Base-by-base conservation (phyloP, 75 land plant species). In the Picea sitchensis region DNA sequence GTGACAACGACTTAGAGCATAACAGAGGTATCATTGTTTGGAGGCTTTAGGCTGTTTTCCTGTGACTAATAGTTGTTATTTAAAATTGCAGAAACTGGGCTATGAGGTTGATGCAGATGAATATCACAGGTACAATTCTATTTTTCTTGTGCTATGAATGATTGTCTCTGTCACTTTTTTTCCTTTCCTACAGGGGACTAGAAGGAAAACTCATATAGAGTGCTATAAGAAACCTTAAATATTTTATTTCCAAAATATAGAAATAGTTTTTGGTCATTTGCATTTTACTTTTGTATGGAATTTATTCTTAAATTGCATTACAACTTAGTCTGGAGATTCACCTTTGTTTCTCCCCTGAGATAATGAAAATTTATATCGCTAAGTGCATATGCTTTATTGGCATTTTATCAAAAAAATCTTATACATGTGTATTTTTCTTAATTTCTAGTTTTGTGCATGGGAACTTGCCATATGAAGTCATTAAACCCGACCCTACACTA, bases 91-190 rank as follows among this genome's bases (percentile, higher is more conserved):
- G 96, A 93, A 86, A 26, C 75, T 86, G 62, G 98, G 98, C 5
- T 88, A 90, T 79, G 84, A 91, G 56, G 82, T 91, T 56, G 84
- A 86, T 76, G 83, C 87, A 12, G 98, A 95, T 77, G 95, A 95
- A 34, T 95, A 92, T 69, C 98, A 95, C 85, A 84, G 90, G 95
- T 91, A 56, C 67, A 76, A 13, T 69, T 21, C 3, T 8, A 14
- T 4, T 76, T 38, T 59, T 20, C 44, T 36, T 2, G 38, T 34
- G 14, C 3, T 17, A 18, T 56, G 21, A 36, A 26, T 56, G 6
- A n/a, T 6, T 67, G 14, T 47, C 32, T 6, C 0, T 15, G 36
- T 41, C 6, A 31, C 4, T n/a, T 17, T 54, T 76, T 34, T 30
- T 18, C 65, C 36, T 36, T 15, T 2, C 2, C 38, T 36, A 36